Evolutionary conservation across 805 yeast genomes (phyloP).

Genomic region (Millerozyma acaciae): DNA sequence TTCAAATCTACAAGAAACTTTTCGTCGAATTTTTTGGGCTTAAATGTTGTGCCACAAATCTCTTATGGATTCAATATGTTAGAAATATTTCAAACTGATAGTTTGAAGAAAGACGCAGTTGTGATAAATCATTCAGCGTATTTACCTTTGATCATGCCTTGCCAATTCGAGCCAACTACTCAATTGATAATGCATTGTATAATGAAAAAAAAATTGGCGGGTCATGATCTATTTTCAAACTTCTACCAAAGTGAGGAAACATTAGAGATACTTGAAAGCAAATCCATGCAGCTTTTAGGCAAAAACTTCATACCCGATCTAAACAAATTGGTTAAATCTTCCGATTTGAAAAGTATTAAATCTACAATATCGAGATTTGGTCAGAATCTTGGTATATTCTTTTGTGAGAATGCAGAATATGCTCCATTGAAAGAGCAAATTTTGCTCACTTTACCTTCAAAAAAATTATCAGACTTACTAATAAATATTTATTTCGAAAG

Average conservation of each 20-base stretch:
- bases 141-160: neutral
- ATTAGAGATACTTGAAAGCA: constrained; percentile 1
- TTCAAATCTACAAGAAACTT: too few species aligned
- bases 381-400: constrained; percentile 1
- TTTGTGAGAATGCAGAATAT: neutral
- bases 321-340: neutral
- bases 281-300: constrained; percentile 4
- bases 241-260: constrained; percentile 1
- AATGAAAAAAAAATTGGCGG: neutral
- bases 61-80: neutral
- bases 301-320: constrained; percentile 5
- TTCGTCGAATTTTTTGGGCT: too few species aligned
- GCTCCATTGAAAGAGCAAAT: constrained; percentile 1
- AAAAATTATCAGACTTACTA: neutral
- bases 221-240: neutral
- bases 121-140: neutral
- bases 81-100: neutral
- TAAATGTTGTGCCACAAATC: neutral
- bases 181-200: neutral
- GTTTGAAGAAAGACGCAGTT: neutral
- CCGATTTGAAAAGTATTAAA: neutral
- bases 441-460: neutral
- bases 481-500: constrained; percentile 1
- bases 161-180: neutral
- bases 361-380: constrained; percentile 4